These are phyloP conservation scores for Nakaseomyces nivariensis DNA, from an alignment of 1,139 yeast genomes.

Conservation along the genomic window DNA sequence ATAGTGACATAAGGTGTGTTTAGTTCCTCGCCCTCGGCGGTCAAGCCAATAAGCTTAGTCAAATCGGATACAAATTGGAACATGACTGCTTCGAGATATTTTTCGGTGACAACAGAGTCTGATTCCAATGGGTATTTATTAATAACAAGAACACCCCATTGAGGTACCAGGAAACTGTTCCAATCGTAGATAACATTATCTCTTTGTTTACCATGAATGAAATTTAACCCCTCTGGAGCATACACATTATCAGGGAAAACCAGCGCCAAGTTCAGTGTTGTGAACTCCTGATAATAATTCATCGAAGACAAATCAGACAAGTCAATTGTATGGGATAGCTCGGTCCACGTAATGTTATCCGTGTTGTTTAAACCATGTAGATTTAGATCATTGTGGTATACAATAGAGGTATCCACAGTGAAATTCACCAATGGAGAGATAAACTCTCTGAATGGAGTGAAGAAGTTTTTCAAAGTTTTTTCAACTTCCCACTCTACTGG, in stretches of 20 bases:
- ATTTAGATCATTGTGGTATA: constrained; percentile 44
- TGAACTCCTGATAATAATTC: constrained; percentile 22
- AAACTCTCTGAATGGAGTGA: constrained; percentile 38
- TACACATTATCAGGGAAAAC: constrained; percentile 19
- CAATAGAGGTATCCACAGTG: constrained; percentile 70
- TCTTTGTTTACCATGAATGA: constrained; percentile 22
- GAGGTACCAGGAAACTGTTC: constrained; percentile 73
- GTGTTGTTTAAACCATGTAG: constrained; percentile 32
- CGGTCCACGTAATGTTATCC: constrained; percentile 32
- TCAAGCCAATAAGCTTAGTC: constrained; percentile 62
- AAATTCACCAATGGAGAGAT: constrained; percentile 53
- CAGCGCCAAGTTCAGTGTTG: constrained; percentile 15
- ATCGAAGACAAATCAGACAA: constrained; percentile 31
- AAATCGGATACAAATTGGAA: constrained; percentile 69
- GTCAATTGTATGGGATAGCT: constrained; percentile 31
- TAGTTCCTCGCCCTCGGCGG: constrained; percentile 36
- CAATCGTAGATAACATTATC: constrained; percentile 33
- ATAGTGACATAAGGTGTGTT: constrained; percentile 48
- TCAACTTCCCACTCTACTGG: constrained; percentile 51
- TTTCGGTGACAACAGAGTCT: constrained; percentile 31
- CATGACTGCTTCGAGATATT: constrained; percentile 47
- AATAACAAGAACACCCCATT: constrained; percentile 74
- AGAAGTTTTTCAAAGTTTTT: constrained; percentile 34
- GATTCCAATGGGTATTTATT: constrained; percentile 34
- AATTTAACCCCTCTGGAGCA: constrained; percentile 16